A percentile compares a stretch with the other conserved stretches of the same genome.
phyloP scores from a whole-genome alignment of 257 asterid genomes.

The Sherardia arvensis region DNA sequence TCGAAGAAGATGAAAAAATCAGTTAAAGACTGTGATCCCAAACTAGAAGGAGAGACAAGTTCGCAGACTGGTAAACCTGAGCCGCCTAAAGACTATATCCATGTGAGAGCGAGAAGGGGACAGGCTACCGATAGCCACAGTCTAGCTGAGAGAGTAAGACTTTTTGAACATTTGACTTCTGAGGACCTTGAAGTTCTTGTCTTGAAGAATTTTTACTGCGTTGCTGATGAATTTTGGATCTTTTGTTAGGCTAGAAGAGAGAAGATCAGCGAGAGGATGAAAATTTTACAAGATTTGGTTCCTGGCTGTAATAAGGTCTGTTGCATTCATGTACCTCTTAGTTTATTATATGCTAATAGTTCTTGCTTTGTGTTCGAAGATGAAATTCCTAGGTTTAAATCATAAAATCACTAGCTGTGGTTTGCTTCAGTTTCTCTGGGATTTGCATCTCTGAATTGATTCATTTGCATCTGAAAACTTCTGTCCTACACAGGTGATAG shows the following conservation, averaged over 20 bases:
- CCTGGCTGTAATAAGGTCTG: slow-evolving; percentile 93
- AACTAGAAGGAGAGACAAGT: slow-evolving; percentile 43
- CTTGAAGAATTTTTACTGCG: background rate
- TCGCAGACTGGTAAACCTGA: slow-evolving; percentile 52
- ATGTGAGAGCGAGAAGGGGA: slow-evolving; percentile 93
- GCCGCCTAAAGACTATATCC: slow-evolving; percentile 86
- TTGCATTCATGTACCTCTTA: background rate
- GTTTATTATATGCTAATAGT: background rate
- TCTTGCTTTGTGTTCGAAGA: background rate
- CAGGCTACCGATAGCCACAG: slow-evolving; percentile 98
- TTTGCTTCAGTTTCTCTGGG: slow-evolving; percentile 6
- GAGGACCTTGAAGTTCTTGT: background rate
- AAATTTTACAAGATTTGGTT: slow-evolving; percentile 82
- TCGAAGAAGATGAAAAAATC: slow-evolving; percentile 38
- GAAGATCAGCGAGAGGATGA: slow-evolving; percentile 95
- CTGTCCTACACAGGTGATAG: slow-evolving; percentile 46
- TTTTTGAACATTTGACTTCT: background rate
- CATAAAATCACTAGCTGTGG: background rate
- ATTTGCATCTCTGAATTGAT: slow-evolving; percentile 3
- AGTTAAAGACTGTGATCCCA: slow-evolving; percentile 32
- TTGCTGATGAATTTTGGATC: slow-evolving; percentile 16
- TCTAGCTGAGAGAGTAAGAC: slow-evolving; percentile 74
- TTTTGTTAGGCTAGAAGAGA: slow-evolving; percentile 74
- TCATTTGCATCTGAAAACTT: background rate
- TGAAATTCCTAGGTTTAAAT: background rate